Evolutionary conservation across 1,284 basidiomycete species (phyloP).

Genomic region (Mycocalia duriaeana): DNA sequence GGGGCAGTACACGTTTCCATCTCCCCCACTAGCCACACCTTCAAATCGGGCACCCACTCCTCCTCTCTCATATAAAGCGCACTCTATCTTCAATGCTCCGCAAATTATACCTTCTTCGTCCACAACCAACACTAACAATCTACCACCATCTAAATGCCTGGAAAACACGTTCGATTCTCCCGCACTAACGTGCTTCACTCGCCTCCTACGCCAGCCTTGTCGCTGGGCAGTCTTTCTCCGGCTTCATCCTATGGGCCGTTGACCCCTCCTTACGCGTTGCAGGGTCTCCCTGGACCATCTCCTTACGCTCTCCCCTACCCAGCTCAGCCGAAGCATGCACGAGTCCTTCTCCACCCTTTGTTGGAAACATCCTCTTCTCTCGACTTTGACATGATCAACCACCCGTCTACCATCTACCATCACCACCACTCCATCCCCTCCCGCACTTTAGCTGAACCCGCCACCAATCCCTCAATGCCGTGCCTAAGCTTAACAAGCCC

Average conservation of each 20-base stretch:
- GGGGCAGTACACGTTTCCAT: too few species aligned
- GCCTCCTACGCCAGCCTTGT: conserved; percentile 17
- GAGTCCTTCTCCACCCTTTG: conserved; percentile 14
- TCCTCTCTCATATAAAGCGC: not conserved
- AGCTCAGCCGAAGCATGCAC: not conserved
- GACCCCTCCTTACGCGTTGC: conserved; percentile 18
- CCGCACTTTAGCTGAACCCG: conserved; percentile 19
- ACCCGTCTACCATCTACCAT: conserved; percentile 10
- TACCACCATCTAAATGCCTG: conserved; percentile 15
- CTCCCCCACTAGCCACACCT: not conserved
- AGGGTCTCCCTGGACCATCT: conserved; percentile 16
- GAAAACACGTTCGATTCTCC: conserved; percentile 30
- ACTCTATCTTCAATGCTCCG: not conserved
- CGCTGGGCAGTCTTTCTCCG: conserved; percentile 18
- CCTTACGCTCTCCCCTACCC: conserved; percentile 3
- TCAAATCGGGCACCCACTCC: not conserved
- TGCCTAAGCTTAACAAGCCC: conserved; percentile 16
- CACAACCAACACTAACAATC: not conserved
- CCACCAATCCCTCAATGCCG: conserved; percentile 21
- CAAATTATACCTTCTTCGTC: not conserved
- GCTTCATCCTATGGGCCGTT: conserved; percentile 20
- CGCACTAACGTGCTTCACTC: conserved; percentile 21
- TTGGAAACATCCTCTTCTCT: conserved; percentile 13
- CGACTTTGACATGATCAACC: conserved; percentile 17
- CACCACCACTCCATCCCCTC: conserved; percentile 14